Conservation (phyloP, 2,329 filamentous ascomycete genomes). For the Cytospora leucostoma region DNA sequence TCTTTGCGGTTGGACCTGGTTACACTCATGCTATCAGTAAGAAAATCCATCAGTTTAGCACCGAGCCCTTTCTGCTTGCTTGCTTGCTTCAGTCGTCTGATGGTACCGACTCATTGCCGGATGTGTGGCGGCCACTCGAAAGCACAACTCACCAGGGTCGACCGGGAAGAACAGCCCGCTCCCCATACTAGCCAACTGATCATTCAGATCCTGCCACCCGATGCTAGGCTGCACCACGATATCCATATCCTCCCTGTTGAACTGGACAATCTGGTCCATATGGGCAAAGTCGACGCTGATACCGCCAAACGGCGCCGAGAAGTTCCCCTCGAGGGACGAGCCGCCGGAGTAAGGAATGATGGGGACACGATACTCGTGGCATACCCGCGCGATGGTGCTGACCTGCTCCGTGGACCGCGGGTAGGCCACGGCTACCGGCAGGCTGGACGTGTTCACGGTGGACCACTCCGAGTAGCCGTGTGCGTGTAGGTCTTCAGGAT, state of each 20-base stretch:
- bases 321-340: slow-evolving; percentile 85
- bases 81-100: neutral
- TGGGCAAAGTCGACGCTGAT: slow-evolving; percentile 86
- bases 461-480: slow-evolving; percentile 73
- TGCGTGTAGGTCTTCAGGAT: slow-evolving; percentile 60
- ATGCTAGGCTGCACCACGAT: slow-evolving; percentile 89
- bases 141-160: slow-evolving; percentile 65
- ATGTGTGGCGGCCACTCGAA: neutral
- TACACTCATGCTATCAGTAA: neutral
- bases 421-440: slow-evolving; percentile 66
- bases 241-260: slow-evolving; percentile 89
- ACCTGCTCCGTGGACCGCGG: slow-evolving; percentile 63
- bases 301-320: slow-evolving; percentile 82
- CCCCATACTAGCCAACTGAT: slow-evolving; percentile 64
- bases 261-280: slow-evolving; percentile 79
- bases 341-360: slow-evolving; percentile 88
- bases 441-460: slow-evolving; percentile 58
- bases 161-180: slow-evolving; percentile 87
- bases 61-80: too few species aligned
- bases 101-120: too few species aligned
- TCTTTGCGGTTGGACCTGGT: slow-evolving; percentile 65
- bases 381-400: slow-evolving; percentile 64
- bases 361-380: slow-evolving; percentile 76
- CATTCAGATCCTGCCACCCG: slow-evolving; percentile 89
- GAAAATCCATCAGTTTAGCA: neutral